Evolutionary conservation across 2,329 filamentous ascomycete genomes (phyloP).

Genomic region (Sporothrix schenckii): DNA sequence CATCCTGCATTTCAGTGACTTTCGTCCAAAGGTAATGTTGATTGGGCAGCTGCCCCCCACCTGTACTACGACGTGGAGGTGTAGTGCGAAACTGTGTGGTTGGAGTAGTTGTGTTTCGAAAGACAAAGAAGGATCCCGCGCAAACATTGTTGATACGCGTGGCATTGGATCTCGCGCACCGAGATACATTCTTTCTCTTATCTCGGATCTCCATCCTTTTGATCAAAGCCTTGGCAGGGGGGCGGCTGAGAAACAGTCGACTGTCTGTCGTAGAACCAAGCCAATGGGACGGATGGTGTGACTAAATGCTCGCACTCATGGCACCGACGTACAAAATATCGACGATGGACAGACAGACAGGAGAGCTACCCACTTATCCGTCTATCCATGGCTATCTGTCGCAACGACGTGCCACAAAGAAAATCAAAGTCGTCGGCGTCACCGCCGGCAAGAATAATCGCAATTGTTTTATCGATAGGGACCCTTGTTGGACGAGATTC

Average conservation of each 20-base stretch:
- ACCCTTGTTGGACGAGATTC: background rate
- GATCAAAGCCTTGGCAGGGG: conserved; percentile 25
- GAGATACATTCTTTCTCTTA: background rate
- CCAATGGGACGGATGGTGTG: background rate
- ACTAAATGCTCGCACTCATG: background rate
- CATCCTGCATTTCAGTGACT: conserved; percentile 15
- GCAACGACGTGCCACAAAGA: background rate
- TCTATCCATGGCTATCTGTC: background rate
- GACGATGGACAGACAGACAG: background rate
- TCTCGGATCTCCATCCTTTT: conserved; percentile 24
- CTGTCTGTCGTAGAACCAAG: conserved; percentile 13
- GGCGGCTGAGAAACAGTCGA: background rate
- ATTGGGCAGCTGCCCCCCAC: background rate
- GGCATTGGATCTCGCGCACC: conserved; percentile 6
- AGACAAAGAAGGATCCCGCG: background rate
- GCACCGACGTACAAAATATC: background rate
- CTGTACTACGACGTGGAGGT: background rate
- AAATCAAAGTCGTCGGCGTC: background rate
- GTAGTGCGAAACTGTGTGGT: background rate
- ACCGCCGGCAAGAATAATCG: background rate
- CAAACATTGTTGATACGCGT: background rate
- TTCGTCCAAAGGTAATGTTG: too few species aligned
- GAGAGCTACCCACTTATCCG: background rate
- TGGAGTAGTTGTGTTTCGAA: background rate
- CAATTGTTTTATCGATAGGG: background rate